phyloP scores from a whole-genome alignment of 2,329 filamentous ascomycete genomes.

The Dactylellina drechsleri region DNA sequence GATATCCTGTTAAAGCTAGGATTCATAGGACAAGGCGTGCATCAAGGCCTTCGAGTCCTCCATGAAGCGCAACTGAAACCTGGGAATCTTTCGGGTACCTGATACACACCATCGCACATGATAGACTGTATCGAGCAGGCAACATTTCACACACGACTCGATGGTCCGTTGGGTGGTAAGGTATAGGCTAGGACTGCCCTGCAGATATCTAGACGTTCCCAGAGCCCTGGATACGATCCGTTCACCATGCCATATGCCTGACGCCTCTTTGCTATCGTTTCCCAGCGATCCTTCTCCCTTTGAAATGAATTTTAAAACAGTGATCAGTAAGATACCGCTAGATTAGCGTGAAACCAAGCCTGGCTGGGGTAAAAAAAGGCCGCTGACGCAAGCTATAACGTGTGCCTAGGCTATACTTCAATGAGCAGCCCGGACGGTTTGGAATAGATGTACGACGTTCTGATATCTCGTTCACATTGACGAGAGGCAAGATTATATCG shows the following conservation, averaged over 20 bases:
- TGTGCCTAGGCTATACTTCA: conserved; percentile 1
- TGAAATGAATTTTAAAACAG: background rate
- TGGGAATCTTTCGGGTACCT: conserved; percentile 20
- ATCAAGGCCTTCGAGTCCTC: conserved; percentile 10
- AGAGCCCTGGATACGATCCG: conserved; percentile 17
- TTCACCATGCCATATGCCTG: conserved; percentile 22
- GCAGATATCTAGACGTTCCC: conserved; percentile 6
- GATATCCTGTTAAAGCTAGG: background rate
- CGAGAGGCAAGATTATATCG: background rate
- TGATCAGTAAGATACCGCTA: conserved; percentile 11
- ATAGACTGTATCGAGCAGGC: too few relatives aligned
- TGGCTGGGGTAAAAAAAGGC: background rate
- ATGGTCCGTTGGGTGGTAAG: background rate
- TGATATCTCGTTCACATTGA: background rate
- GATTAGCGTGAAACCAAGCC: conserved; percentile 52
- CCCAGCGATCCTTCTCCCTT: conserved; percentile 5
- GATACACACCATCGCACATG: conserved; percentile 13
- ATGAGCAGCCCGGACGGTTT: background rate
- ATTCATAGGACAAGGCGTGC: conserved; percentile 3
- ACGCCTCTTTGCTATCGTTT: too few relatives aligned
- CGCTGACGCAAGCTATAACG: conserved; percentile 40
- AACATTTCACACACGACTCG: too few relatives aligned
- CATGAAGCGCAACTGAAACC: conserved; percentile 37
- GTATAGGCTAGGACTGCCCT: conserved; percentile 30
- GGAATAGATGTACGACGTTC: background rate